phyloP scores from a whole-genome alignment of 768 basidiomycete genomes.

The Naganishia kalamii region DNA sequence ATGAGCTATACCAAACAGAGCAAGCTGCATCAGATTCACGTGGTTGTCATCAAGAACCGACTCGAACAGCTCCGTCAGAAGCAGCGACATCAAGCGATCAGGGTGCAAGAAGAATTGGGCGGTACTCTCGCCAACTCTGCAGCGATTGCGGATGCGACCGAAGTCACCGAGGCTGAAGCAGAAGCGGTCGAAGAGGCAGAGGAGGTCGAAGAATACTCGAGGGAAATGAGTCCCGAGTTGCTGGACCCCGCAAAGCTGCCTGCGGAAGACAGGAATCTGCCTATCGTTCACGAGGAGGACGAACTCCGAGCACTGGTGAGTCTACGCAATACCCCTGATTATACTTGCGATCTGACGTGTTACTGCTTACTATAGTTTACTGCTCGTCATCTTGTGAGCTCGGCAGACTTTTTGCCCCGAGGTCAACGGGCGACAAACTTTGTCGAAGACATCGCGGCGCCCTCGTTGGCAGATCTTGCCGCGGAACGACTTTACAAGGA shows the following conservation, averaged over 20 bases:
- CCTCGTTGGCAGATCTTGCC: constrained; percentile 63
- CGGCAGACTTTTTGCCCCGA: constrained; percentile 81
- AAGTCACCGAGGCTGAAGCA: constrained; percentile 51
- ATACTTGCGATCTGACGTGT: background rate
- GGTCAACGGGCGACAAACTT: constrained; percentile 45
- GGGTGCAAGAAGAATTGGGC: constrained; percentile 76
- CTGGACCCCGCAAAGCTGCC: constrained; percentile 65
- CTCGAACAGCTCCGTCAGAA: constrained; percentile 91
- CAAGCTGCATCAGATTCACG: constrained; percentile 83
- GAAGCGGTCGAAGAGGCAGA: constrained; percentile 46
- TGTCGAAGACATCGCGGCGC: constrained; percentile 46
- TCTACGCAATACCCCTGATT: background rate
- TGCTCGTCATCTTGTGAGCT: constrained; percentile 72
- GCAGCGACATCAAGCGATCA: constrained; percentile 90
- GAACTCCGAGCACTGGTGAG: constrained; percentile 39
- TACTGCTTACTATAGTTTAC: constrained; percentile 55
- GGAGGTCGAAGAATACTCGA: constrained; percentile 62
- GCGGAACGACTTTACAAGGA: constrained; percentile 86
- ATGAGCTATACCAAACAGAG: constrained; percentile 54
- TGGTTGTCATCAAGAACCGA: constrained; percentile 92
- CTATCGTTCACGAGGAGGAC: constrained; percentile 60
- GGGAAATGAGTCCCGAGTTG: constrained; percentile 76
- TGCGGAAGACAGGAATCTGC: constrained; percentile 72
- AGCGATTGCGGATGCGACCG: constrained; percentile 48
- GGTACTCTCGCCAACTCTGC: constrained; percentile 56